These are phyloP conservation scores for Rhynchosporium graminicola DNA, from an alignment of 2,329 filamentous ascomycete species.

Conservation along the genomic window DNA sequence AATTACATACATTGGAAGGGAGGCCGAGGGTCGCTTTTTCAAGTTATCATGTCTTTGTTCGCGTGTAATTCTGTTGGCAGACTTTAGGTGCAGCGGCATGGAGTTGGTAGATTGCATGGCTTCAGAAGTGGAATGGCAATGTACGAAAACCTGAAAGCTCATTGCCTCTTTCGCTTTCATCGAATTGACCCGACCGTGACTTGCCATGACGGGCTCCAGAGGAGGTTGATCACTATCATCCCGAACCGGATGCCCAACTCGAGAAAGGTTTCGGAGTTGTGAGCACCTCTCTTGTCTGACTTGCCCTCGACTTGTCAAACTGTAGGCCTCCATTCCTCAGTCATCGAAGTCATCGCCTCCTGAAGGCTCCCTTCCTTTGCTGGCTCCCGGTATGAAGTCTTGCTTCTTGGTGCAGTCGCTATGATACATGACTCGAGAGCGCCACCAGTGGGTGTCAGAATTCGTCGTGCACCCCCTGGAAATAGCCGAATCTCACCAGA, in stretches of 20 bases:
- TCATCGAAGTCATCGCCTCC: too few species aligned
- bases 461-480: not conserved
- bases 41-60: not conserved
- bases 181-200: not conserved
- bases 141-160: not conserved
- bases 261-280: too few species aligned
- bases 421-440: too few species aligned
- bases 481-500: not conserved
- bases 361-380: too few species aligned
- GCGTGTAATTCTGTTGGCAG: not conserved
- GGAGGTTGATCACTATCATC: not conserved
- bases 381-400: too few species aligned
- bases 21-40: not conserved
- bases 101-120: conserved; percentile 15
- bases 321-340: too few species aligned
- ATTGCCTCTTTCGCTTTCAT: not conserved
- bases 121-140: conserved; percentile 14
- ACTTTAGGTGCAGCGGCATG: conserved; percentile 3
- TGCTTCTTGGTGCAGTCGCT: too few species aligned
- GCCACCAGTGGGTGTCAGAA: not conserved
- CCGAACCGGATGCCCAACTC: too few species aligned
- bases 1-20: not conserved
- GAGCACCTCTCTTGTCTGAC: too few species aligned
- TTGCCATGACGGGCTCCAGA: not conserved
- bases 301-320: too few species aligned